Conservation (phyloP, 495 filamentous ascomycete species). For the Evansstolkia leycettana region DNA sequence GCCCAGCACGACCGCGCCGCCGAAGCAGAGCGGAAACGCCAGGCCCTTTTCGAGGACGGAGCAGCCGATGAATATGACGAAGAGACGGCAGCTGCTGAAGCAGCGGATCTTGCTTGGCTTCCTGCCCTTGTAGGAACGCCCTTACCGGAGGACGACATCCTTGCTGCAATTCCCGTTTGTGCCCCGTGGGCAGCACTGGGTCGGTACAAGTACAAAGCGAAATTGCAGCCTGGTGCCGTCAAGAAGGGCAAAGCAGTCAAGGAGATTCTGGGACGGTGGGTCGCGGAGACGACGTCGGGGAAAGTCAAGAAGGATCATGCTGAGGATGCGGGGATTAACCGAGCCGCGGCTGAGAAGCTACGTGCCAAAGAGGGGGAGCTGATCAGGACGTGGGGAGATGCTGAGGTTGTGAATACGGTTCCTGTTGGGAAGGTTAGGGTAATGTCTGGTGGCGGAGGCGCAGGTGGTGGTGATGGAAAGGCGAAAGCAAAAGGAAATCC, state of each 20-base stretch:
- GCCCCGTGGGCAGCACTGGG: slow-evolving; percentile 76
- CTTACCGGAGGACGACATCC: slow-evolving; percentile 71
- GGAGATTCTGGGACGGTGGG: slow-evolving; percentile 72
- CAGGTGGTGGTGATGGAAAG: slow-evolving; percentile 30
- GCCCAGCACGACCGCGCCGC: slow-evolving; percentile 67
- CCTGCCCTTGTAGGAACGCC: slow-evolving; percentile 69
- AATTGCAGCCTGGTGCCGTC: slow-evolving; percentile 76
- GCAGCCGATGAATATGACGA: slow-evolving; percentile 47
- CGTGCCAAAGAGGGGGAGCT: slow-evolving; percentile 75
- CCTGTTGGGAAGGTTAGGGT: slow-evolving; percentile 81
- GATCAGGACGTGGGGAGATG: slow-evolving; percentile 65
- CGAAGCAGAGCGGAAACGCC: slow-evolving; percentile 44
- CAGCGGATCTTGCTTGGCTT: slow-evolving; percentile 42
- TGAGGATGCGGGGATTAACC: slow-evolving; percentile 39
- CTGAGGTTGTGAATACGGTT: slow-evolving; percentile 69
- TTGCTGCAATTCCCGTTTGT: slow-evolving; percentile 80
- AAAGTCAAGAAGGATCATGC: slow-evolving; percentile 38
- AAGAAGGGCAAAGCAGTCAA: slow-evolving; percentile 95
- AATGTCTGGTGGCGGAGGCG: slow-evolving; percentile 45
- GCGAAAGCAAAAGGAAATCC: slow-evolving; percentile 31
- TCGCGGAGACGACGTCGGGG: slow-evolving; percentile 34
- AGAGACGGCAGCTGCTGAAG: slow-evolving; percentile 32
- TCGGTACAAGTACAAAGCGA: slow-evolving; percentile 77
- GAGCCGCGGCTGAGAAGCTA: slow-evolving; percentile 59
- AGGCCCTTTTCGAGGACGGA: slow-evolving; percentile 42